Conservation (phyloP, 768 basidiomycete genomes). For the Paxillus involutus region DNA sequence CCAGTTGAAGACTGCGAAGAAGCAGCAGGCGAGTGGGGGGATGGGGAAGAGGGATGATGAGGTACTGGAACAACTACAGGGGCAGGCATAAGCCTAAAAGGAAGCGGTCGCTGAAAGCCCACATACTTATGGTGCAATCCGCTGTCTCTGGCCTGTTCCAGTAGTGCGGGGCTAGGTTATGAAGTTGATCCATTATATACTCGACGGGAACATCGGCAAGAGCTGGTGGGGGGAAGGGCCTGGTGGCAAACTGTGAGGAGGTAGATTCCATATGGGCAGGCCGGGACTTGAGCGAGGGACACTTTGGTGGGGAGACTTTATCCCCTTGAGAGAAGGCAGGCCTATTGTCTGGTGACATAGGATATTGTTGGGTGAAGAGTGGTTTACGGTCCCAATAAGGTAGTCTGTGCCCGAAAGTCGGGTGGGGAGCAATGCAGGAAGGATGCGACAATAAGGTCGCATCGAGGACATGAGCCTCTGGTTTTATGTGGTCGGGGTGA, state of each 20-base stretch:
- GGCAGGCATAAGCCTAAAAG: conserved; percentile 4
- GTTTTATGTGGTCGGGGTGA: no score
- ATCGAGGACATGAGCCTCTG: no score
- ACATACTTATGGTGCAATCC: conserved; percentile 75
- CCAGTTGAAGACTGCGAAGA: conserved; percentile 7
- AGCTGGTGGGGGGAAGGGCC: conserved; percentile 64
- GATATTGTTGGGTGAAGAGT: neutral
- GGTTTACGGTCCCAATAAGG: conserved; percentile 24
- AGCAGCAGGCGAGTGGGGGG: neutral
- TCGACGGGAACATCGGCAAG: conserved; percentile 66
- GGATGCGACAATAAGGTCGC: neutral
- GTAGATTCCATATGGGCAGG: neutral
- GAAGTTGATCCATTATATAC: conserved; percentile 72
- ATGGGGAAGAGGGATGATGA: conserved; percentile 17
- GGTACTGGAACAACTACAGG: conserved; percentile 51
- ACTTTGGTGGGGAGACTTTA: conserved; percentile 1
- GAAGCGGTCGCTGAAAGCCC: neutral
- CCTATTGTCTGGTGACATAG: conserved; percentile 34
- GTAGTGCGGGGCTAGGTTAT: conserved; percentile 61
- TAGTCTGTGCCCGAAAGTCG: conserved; percentile 16
- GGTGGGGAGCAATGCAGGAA: conserved; percentile 6
- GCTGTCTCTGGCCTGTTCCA: conserved; percentile 77
- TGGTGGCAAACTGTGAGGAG: conserved; percentile 11
- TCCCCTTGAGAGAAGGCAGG: conserved; percentile 26
- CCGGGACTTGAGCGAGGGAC: neutral